Evolutionary conservation across 768 basidiomycete genomes (phyloP), one percentile per base, ranked within the genome.

Genomic region (Tylopilus sp.): DNA sequence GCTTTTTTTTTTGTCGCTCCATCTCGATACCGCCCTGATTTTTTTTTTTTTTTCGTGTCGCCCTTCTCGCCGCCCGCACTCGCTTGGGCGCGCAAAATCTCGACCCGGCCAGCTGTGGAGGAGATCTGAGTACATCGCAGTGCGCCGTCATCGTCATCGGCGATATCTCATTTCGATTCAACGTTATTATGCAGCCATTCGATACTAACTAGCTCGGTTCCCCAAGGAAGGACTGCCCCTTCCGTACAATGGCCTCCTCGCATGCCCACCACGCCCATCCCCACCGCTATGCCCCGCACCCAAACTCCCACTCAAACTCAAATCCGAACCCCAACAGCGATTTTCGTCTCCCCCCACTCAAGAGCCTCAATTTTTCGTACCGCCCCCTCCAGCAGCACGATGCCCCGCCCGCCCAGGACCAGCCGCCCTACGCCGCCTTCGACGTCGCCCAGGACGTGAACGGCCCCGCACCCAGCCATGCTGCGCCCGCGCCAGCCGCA

Each of bases 281-380:
- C 9, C 58, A 60, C 26, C 62, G 64, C 45, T 61, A 61, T 28
- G 42, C 51, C 22, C 36, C 52, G 5, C 53, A 55, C n/a, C 30
- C 43, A 16, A 50, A 50, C 44, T 19, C 45, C 19, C 46, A 53
- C 52, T 43, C 57, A 60, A 75, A 56, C 56, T 71, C 52, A 58
- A 63, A 74, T 33, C 62, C 69, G 5, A 63, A 48, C 28, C 70
- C 70, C 24, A 45, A 76, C 63, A 76, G 70, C 53, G 72, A 77
- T 52, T 69, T 82, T 60, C 83, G 84, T 34, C 78, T 87, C 6
- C 87, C 87, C 0, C 86, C 86, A 19, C 77, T 89, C 66, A 87
- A 82, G 72, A 85, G 86, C 64, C 77, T 89, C 65, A 84, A 86
- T 66, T 87, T 89, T 57, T 65, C 66, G 50, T 80, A 78, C 49